A percentile compares a stretch with the other conserved stretches of the same genome.
These are phyloP conservation scores for Cicer arietinum DNA, from an alignment of 306 rosid genomes.

Conservation along the genomic window DNA sequence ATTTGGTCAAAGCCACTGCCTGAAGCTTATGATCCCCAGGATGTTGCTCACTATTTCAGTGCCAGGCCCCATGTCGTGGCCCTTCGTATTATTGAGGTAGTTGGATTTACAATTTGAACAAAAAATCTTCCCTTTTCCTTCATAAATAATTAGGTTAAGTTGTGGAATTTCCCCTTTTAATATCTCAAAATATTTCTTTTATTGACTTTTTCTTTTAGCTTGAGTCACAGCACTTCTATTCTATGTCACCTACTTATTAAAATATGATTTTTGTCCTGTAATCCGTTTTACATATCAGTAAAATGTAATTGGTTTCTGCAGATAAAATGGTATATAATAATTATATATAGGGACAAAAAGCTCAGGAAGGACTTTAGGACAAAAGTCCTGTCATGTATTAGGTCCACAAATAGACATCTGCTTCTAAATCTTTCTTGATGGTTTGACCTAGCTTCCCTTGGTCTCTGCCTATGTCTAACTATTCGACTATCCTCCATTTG, in stretches of 20 bases:
- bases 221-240: neutral
- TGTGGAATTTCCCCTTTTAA: neutral
- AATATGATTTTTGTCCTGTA: neutral
- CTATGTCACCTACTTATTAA: conserved; percentile 3
- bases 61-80: conserved; percentile 84
- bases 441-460: neutral
- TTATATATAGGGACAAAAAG: neutral
- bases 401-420: neutral
- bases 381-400: neutral
- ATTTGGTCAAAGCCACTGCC: conserved; percentile 95
- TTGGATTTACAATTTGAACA: conserved; percentile 8
- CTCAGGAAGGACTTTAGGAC: conserved; percentile 16
- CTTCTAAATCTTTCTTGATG: neutral
- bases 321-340: neutral
- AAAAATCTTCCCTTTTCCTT: conserved; percentile 1
- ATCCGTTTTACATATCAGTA: conserved; percentile 15
- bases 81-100: conserved; percentile 85
- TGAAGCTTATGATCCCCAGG: conserved; percentile 77
- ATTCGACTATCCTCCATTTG: conserved; percentile 1
- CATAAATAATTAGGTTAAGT: conserved; percentile 6
- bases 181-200: conserved; percentile 10
- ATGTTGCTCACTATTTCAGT: conserved; percentile 74
- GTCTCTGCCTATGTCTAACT: neutral
- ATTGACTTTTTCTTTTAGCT: conserved; percentile 21
- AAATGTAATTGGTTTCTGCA: conserved; percentile 25